Percentiles rank a stretch among this genome's conserved stretches.
Evolutionary conservation across 2,329 filamentous ascomycete genomes (phyloP).

Genomic region (Aspergillus tamarii): DNA sequence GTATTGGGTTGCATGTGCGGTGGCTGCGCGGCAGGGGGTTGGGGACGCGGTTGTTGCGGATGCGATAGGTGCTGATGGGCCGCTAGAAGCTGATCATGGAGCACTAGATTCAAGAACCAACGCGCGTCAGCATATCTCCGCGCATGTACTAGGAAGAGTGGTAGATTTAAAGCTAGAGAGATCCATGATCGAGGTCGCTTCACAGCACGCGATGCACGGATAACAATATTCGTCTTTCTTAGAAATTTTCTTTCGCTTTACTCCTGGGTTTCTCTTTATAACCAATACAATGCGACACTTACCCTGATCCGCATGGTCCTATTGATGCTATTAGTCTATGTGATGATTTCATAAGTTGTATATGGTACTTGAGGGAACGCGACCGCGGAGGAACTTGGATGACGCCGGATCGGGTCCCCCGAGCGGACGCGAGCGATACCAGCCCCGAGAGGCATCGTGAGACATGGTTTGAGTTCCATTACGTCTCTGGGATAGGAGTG

Average conservation of each 20-base stretch:
- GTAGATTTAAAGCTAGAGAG: neutral
- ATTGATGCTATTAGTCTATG: conserved; percentile 11
- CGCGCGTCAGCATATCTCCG: conserved; percentile 18
- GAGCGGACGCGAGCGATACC: neutral
- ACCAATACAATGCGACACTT: conserved; percentile 41
- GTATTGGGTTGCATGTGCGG: conserved; percentile 43
- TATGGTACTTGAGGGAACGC: neutral
- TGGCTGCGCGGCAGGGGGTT: conserved; percentile 47
- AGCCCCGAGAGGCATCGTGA: neutral
- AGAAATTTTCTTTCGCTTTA: neutral
- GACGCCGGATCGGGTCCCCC: neutral
- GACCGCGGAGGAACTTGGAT: conserved; percentile 1
- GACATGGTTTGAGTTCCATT: conserved; percentile 1
- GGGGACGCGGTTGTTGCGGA: conserved; percentile 42
- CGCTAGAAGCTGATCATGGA: conserved; percentile 65
- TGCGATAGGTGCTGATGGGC: conserved; percentile 50
- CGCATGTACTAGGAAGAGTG: neutral
- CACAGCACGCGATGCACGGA: neutral
- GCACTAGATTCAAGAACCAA: conserved; percentile 46
- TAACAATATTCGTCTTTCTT: neutral
- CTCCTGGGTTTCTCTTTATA: neutral
- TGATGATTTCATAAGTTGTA: neutral
- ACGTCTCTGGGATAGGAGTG: neutral
- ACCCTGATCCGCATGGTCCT: conserved; percentile 52
- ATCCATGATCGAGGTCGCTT: neutral